phyloP scores from a whole-genome alignment of 352 stramenopile species.

The Globisporangium uncinulatum region DNA sequence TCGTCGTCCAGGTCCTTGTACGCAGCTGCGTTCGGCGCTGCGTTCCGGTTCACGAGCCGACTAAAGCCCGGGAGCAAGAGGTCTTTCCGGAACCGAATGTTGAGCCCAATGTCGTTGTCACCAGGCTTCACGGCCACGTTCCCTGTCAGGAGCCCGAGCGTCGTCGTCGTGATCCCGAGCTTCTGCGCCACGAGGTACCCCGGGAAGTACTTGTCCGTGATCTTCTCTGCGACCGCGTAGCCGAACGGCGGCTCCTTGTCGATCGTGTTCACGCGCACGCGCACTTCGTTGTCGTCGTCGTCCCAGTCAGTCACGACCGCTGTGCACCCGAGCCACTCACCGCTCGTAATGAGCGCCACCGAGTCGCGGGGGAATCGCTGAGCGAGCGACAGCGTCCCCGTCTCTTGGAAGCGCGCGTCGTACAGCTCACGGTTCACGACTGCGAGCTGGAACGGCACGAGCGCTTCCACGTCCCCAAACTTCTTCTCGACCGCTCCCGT shows the following conservation, averaged over 20 bases:
- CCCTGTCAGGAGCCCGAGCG: slow-evolving; percentile 93
- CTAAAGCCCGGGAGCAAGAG: slow-evolving; percentile 92
- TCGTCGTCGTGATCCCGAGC: slow-evolving; percentile 87
- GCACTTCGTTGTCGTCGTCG: slow-evolving; percentile 76
- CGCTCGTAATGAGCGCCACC: slow-evolving; percentile 85
- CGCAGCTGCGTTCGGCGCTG: slow-evolving; percentile 1
- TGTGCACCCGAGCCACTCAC: slow-evolving; percentile 89
- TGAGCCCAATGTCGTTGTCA: slow-evolving; percentile 87
- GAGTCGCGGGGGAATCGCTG: slow-evolving; percentile 89
- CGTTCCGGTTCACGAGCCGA: slow-evolving; percentile 42
- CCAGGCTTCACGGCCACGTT: slow-evolving; percentile 92
- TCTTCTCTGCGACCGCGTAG: slow-evolving; percentile 88
- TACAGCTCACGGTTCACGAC: slow-evolving; percentile 89
- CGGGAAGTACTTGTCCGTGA: slow-evolving; percentile 87
- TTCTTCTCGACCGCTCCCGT: slow-evolving; percentile 95
- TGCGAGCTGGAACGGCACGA: slow-evolving; percentile 95
- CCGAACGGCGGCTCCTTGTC: slow-evolving; percentile 96
- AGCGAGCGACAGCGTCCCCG: slow-evolving; percentile 62
- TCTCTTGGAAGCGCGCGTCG: slow-evolving; percentile 93
- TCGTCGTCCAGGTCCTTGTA: slow-evolving; percentile 20
- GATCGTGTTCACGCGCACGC: slow-evolving; percentile 89
- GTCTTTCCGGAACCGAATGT: slow-evolving; percentile 78
- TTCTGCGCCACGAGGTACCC: slow-evolving; percentile 83
- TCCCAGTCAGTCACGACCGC: slow-evolving; percentile 64
- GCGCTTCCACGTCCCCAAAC: slow-evolving; percentile 92